Percentiles rank a stretch among this genome's conserved stretches.
phyloP scores from a whole-genome alignment of 257 asterid genomes.

The Solanum ossicruentum region DNA sequence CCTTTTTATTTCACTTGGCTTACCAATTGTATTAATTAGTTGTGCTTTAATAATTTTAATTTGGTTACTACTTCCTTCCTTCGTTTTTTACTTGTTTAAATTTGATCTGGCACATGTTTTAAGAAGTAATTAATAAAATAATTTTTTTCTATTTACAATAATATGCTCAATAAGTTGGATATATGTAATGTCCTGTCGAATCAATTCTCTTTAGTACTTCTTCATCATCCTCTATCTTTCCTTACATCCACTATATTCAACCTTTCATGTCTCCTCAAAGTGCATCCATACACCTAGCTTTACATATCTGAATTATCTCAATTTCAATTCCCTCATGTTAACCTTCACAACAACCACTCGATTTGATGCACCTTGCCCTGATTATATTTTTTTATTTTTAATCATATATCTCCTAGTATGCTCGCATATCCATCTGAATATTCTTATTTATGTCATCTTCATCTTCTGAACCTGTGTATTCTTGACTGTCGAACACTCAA shows the following conservation, averaged over 20 bases:
- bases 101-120: background rate
- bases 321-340: background rate
- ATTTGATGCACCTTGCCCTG: background rate
- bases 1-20: background rate
- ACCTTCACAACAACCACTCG: background rate
- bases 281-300: background rate
- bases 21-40: background rate
- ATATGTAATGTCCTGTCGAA: background rate
- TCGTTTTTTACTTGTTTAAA: too few species aligned
- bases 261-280: background rate
- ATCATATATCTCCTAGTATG: background rate
- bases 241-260: too few species aligned
- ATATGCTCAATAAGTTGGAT: background rate
- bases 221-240: background rate
- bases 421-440: background rate
- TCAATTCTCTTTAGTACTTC: too few species aligned
- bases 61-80: too few species aligned
- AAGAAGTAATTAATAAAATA: background rate
- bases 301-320: background rate
- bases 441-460: background rate
- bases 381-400: background rate
- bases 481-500: too few species aligned
- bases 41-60: background rate
- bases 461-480: too few species aligned
- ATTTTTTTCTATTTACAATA: background rate